These are phyloP conservation scores for Daldinia loculata DNA, from an alignment of 495 filamentous ascomycete genomes.

Conservation along the genomic window DNA sequence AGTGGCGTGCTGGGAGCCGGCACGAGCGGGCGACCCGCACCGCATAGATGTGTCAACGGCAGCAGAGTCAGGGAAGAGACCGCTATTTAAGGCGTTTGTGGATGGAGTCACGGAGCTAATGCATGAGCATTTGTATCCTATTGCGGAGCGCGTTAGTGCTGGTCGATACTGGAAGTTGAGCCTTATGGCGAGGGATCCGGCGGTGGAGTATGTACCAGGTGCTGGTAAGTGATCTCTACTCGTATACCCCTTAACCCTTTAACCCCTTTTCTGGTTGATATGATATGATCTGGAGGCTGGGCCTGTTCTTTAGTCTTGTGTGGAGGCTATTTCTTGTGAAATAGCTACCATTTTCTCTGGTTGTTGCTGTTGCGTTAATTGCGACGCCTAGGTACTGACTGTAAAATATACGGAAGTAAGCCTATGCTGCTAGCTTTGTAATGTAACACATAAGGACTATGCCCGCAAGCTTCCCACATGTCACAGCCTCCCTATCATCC, in stretches of 20 bases:
- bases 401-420: not conserved
- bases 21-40: not conserved
- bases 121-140: conserved; percentile 7
- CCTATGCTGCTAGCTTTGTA: not conserved
- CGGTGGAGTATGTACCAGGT: conserved; percentile 25
- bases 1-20: conserved; percentile 23
- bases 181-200: conserved; percentile 38
- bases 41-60: not conserved
- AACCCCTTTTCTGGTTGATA: not conserved
- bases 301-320: not conserved
- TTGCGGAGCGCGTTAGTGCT: conserved; percentile 14
- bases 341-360: too few species aligned
- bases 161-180: conserved; percentile 31
- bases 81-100: conserved; percentile 10
- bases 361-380: too few species aligned
- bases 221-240: conserved; percentile 19
- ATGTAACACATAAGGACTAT: not conserved
- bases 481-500: not conserved
- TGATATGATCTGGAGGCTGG: not conserved
- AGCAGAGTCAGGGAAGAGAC: not conserved
- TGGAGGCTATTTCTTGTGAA: too few species aligned
- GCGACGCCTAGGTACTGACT: not conserved
- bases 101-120: not conserved
- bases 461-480: not conserved
- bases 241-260: not conserved